phyloP scores from a whole-genome alignment of 1,284 basidiomycete genomes.

The Ceratobasidium theobromae region DNA sequence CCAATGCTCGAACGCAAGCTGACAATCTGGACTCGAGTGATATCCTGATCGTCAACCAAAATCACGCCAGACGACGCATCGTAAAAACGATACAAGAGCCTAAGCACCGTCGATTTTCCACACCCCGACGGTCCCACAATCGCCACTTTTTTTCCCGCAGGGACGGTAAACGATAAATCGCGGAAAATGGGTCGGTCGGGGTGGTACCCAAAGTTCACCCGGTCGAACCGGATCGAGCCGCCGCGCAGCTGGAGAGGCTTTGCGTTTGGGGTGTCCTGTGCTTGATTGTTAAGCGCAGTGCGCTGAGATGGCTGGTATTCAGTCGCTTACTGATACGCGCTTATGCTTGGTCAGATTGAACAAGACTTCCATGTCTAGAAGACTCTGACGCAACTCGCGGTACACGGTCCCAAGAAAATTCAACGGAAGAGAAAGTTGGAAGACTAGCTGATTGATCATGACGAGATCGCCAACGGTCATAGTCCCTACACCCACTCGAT shows the following conservation, averaged over 20 bases:
- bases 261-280: slow-evolving; percentile 67
- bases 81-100: slow-evolving; percentile 94
- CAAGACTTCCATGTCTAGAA: slow-evolving; percentile 95
- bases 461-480: slow-evolving; percentile 99
- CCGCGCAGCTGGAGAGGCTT: slow-evolving; percentile 71
- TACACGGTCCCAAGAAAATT: slow-evolving; percentile 98
- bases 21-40: slow-evolving; percentile 70
- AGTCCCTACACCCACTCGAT: slow-evolving; percentile 58
- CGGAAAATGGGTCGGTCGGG: slow-evolving; percentile 88
- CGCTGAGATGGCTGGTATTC: no score
- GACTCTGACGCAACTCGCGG: slow-evolving; percentile 90
- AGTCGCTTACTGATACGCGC: slow-evolving; percentile 65
- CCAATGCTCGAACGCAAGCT: slow-evolving; percentile 79
- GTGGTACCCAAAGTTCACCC: slow-evolving; percentile 91
- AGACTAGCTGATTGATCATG: slow-evolving; percentile 99
- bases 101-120: slow-evolving; percentile 97
- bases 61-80: slow-evolving; percentile 81
- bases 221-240: slow-evolving; percentile 90
- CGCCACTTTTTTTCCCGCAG: slow-evolving; percentile 93
- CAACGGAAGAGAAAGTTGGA: slow-evolving; percentile 92
- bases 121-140: slow-evolving; percentile 96
- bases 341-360: slow-evolving; percentile 90
- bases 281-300: neutral
- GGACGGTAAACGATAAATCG: slow-evolving; percentile 87
- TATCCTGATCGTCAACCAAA: slow-evolving; percentile 83